Evolutionary conservation across 495 filamentous ascomycete species (phyloP).

Genomic region (Oidiodendron maius): DNA sequence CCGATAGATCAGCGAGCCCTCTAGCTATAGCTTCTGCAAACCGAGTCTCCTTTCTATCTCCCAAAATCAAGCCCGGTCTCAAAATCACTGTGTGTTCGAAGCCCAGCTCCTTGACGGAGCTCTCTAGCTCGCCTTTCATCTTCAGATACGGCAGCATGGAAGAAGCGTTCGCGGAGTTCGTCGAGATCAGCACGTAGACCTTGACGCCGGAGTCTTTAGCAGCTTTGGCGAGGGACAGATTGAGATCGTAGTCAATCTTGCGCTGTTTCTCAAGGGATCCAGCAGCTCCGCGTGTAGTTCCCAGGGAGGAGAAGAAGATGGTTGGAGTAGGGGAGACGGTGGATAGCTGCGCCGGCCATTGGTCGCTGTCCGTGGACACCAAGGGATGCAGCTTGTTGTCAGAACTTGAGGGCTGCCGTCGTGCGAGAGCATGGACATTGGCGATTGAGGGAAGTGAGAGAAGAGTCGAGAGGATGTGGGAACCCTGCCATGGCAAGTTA

Average conservation of each 20-base stretch:
- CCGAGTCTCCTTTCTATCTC: conserved; percentile 51
- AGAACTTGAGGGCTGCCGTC: conserved; percentile 26
- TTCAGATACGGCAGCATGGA: conserved; percentile 33
- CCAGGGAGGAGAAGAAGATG: conserved; percentile 53
- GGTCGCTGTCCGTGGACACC: conserved; percentile 24
- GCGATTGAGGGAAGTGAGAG: conserved; percentile 26
- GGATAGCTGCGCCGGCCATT: conserved; percentile 45
- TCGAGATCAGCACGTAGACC: conserved; percentile 35
- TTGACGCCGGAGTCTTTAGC: conserved; percentile 53
- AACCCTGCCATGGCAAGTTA: conserved; percentile 24
- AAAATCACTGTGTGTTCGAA: conserved; percentile 65
- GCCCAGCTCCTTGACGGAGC: conserved; percentile 55
- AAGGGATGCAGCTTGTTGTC: conserved; percentile 36
- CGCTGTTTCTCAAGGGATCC: conserved; percentile 55
- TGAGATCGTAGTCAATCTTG: conserved; percentile 56
- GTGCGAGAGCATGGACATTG: conserved; percentile 30
- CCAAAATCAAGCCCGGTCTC: conserved; percentile 62
- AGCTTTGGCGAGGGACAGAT: conserved; percentile 51
- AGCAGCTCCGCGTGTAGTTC: conserved; percentile 50
- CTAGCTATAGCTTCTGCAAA: conserved; percentile 41
- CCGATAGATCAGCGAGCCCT: conserved; percentile 35
- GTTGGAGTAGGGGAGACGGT: conserved; percentile 41
- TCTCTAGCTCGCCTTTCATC: conserved; percentile 72
- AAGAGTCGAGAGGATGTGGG: conserved; percentile 43
- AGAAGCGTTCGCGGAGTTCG: conserved; percentile 13